Percentiles rank a stretch among this genome's conserved stretches.
Evolutionary conservation across 441 rosid genomes (phyloP).

Genomic region (Adansonia madagascariensis): DNA sequence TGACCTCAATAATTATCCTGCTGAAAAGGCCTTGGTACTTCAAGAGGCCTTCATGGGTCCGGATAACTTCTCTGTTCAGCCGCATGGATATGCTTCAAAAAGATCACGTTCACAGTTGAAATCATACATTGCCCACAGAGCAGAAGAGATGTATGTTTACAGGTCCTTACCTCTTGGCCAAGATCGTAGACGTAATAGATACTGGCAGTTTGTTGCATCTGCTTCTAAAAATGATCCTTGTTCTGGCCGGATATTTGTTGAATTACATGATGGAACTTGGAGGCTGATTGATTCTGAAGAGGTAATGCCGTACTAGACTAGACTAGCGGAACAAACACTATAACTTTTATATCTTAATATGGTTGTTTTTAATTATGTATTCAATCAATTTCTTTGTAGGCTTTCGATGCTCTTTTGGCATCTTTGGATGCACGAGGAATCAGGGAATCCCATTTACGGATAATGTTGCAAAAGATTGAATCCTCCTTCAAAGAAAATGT

Average conservation of each 20-base stretch:
- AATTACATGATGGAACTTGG: slow-evolving; percentile 80
- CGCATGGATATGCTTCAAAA: slow-evolving; percentile 76
- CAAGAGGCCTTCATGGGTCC: slow-evolving; percentile 58
- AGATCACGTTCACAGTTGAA: slow-evolving; percentile 88
- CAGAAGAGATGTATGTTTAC: slow-evolving; percentile 93
- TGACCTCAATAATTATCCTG: slow-evolving; percentile 40
- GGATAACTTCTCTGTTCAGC: slow-evolving; percentile 60
- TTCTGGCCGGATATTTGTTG: slow-evolving; percentile 88
- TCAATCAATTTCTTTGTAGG: slow-evolving; percentile 47
- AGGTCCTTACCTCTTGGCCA: slow-evolving; percentile 99
- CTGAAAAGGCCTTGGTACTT: slow-evolving; percentile 50
- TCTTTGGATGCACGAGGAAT: slow-evolving; percentile 89
- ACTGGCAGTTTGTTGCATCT: slow-evolving; percentile 96
- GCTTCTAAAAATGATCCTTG: slow-evolving; percentile 90
- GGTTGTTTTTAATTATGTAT: slow-evolving; percentile 16
- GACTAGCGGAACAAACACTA: neutral
- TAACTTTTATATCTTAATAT: slow-evolving; percentile 15
- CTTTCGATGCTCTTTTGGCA: slow-evolving; percentile 76
- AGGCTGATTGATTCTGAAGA: slow-evolving; percentile 88
- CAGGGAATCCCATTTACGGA: slow-evolving; percentile 89
- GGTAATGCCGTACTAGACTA: slow-evolving; percentile 46
- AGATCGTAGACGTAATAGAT: slow-evolving; percentile 95
- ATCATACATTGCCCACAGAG: slow-evolving; percentile 81
- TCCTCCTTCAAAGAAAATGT: slow-evolving; percentile 72
- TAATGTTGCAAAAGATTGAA: slow-evolving; percentile 90